Conservation (phyloP, 176 grass and related monocot species). For the Ananas comosus region DNA sequence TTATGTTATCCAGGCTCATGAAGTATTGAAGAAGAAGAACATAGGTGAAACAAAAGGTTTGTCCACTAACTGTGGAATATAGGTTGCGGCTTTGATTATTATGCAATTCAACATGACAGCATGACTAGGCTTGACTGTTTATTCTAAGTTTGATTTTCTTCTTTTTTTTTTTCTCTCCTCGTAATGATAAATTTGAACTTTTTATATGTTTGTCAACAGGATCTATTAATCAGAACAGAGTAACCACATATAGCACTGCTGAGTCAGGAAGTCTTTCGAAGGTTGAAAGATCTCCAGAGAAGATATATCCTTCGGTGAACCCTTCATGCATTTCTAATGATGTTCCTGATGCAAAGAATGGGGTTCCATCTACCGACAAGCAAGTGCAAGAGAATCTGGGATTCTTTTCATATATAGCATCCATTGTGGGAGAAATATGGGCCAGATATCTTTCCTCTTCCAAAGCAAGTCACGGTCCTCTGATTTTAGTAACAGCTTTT, state of each 20-base stretch:
- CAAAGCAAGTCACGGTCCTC: slow-evolving; percentile 35
- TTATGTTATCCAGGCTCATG: slow-evolving; percentile 57
- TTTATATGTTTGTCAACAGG: neutral
- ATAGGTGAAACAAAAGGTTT: slow-evolving; percentile 41
- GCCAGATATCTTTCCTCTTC: slow-evolving; percentile 34
- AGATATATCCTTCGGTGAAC: slow-evolving; percentile 4
- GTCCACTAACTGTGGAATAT: slow-evolving; percentile 10
- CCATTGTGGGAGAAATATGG: slow-evolving; percentile 49
- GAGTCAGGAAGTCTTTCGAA: slow-evolving; percentile 21
- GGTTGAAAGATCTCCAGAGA: slow-evolving; percentile 31
- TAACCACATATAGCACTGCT: neutral
- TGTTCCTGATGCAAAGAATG: slow-evolving; percentile 25
- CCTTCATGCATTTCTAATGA: slow-evolving; percentile 10
- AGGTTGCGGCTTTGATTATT: neutral
- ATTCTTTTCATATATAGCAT: slow-evolving; percentile 19
- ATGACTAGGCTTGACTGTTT: neutral
- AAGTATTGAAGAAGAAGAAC: slow-evolving; percentile 60
- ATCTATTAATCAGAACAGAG: slow-evolving; percentile 9
- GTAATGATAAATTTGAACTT: neutral
- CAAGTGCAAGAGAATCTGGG: slow-evolving; percentile 29
- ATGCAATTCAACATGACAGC: neutral
- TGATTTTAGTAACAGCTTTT: slow-evolving; percentile 41
- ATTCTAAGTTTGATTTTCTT: neutral
- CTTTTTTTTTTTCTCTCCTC: neutral
- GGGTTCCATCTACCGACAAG: slow-evolving; percentile 26